Conservation (phyloP, 2,329 filamentous ascomycete genomes). For the Aureobasidium musti region DNA sequence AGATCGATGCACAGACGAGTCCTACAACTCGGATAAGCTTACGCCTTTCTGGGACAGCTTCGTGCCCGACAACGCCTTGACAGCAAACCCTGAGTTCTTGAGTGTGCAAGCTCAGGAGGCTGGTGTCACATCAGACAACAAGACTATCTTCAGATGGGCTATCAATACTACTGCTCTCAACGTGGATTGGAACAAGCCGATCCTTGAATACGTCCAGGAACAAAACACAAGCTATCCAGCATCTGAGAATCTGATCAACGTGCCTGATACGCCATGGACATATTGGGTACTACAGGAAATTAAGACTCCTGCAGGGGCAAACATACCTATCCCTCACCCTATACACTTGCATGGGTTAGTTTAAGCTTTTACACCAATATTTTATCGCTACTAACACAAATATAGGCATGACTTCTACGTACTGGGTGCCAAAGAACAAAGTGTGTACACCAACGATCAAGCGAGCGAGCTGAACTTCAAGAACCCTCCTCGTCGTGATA, state of each 20-base stretch:
- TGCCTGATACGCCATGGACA: constrained; percentile 34
- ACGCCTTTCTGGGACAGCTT: constrained; percentile 42
- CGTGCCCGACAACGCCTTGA: constrained; percentile 38
- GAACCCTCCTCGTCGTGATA: constrained; percentile 47
- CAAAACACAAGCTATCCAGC: constrained; percentile 4
- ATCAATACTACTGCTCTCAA: constrained; percentile 44
- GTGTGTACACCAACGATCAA: constrained; percentile 35
- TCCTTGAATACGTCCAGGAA: constrained; percentile 43
- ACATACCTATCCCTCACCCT: constrained; percentile 31
- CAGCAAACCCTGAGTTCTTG: constrained; percentile 29
- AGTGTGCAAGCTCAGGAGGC: constrained; percentile 7
- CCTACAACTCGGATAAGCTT: constrained; percentile 41
- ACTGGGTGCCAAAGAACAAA: constrained; percentile 31
- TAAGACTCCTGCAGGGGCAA: constrained; percentile 29
- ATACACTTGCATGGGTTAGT: constrained; percentile 28
- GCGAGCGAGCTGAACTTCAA: constrained; percentile 38
- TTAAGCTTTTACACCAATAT: neutral
- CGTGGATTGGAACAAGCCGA: constrained; percentile 44
- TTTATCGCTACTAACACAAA: constrained; percentile 30
- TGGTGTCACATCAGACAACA: constrained; percentile 31
- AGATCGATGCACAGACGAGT: constrained; percentile 35
- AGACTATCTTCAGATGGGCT: constrained; percentile 44
- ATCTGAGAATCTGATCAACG: constrained; percentile 10
- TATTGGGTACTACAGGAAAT: constrained; percentile 44
- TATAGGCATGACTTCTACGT: constrained; percentile 41